A percentile compares a stretch with the other conserved stretches of the same genome.
phyloP scores from a whole-genome alignment of 768 basidiomycete genomes.

The Auricularia auricula-judae region DNA sequence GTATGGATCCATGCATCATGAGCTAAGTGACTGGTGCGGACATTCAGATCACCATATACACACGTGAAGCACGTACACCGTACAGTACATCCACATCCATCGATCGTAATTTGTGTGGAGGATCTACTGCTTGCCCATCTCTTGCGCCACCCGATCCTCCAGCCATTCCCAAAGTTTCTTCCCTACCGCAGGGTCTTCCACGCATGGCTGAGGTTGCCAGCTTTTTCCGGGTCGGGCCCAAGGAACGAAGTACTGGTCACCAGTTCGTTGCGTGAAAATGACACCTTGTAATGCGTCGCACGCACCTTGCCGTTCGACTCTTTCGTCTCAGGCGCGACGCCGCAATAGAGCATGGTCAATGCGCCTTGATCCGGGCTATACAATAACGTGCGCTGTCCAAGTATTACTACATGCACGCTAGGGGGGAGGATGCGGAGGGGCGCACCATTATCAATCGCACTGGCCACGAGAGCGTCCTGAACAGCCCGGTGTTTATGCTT shows the following conservation, averaged over 20 bases:
- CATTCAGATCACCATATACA: no score
- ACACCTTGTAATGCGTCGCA: slow-evolving; percentile 5
- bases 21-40: no score
- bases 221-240: slow-evolving; percentile 32
- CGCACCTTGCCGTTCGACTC: slow-evolving; percentile 31
- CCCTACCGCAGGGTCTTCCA: slow-evolving; percentile 24
- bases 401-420: not conserved
- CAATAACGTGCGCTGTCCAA: slow-evolving; percentile 14
- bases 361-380: slow-evolving; percentile 26
- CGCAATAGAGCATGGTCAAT: slow-evolving; percentile 34
- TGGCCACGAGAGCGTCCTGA: not conserved
- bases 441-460: slow-evolving; percentile 8
- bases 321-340: slow-evolving; percentile 27
- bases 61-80: no score
- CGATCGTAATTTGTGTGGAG: no score
- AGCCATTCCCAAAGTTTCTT: slow-evolving; percentile 35
- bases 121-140: no score
- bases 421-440: not conserved
- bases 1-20: no score
- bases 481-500: slow-evolving; percentile 21
- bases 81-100: no score
- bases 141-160: slow-evolving; percentile 10
- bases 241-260: slow-evolving; percentile 32
- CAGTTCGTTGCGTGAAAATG: not conserved
- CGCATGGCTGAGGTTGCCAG: slow-evolving; percentile 11